A percentile compares a stretch with the other conserved stretches of the same genome.
phyloP scores from a whole-genome alignment of 1,139 yeast species.

The Pichia norvegensis region DNA sequence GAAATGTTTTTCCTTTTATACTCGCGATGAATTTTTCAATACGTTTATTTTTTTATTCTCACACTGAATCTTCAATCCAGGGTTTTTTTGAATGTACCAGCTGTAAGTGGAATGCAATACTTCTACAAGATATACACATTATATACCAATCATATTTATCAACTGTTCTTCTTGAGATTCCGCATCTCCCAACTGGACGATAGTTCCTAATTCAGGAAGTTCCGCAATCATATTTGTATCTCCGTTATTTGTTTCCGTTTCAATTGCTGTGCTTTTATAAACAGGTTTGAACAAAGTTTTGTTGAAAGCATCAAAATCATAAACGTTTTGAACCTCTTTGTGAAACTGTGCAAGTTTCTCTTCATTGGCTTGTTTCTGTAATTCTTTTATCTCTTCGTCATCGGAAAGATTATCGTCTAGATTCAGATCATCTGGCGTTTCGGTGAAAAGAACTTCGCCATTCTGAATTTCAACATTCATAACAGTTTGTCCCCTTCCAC shows the following conservation, averaged over 20 bases:
- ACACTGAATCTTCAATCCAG: neutral
- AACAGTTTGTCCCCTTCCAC: constrained; percentile 68
- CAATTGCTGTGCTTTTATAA: constrained; percentile 26
- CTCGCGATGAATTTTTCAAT: neutral
- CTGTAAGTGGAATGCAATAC: no score
- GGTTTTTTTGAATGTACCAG: neutral
- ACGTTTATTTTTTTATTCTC: neutral
- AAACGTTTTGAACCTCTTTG: constrained; percentile 33
- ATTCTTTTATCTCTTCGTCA: constrained; percentile 32
- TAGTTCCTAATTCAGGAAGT: constrained; percentile 13
- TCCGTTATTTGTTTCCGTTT: neutral
- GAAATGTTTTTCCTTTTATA: constrained; percentile 10
- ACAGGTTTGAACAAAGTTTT: constrained; percentile 46
- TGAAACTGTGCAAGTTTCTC: constrained; percentile 27
- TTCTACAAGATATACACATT: neutral
- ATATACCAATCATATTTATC: constrained; percentile 23
- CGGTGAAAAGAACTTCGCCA: constrained; percentile 57
- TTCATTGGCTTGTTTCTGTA: constrained; percentile 30
- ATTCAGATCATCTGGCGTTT: constrained; percentile 19
- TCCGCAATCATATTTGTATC: constrained; percentile 3
- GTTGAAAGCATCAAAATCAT: constrained; percentile 54
- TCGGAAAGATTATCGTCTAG: constrained; percentile 30
- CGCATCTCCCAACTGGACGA: constrained; percentile 26
- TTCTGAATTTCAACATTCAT: constrained; percentile 72
- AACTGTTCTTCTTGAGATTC: constrained; percentile 24